Base-by-base conservation (phyloP, 176 grass and related monocot genomes). In the Otatea glauca region DNA sequence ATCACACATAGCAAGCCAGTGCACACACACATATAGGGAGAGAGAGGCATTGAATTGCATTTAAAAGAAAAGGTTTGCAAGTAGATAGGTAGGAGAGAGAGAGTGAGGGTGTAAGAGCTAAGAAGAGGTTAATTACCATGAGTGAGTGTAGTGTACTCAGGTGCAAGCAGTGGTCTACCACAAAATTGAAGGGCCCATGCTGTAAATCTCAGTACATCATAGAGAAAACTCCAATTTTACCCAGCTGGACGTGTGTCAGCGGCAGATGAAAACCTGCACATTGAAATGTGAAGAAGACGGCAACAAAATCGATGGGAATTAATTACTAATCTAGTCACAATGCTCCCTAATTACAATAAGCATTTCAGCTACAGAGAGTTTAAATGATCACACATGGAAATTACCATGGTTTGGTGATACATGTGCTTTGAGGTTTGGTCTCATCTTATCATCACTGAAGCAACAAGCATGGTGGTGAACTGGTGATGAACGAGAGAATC, bases 21-120 rank as follows among this genome's bases (percentile, higher is more conserved):
- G 39, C 68, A 47, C 1, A 25, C 3, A 9, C 14, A n/a, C 6
- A 11, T 0, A 17, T 0, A 17, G 1, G 7, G 48, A 11, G 24
- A 25, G 49, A 32, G 23, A 15, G 35, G 66, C 41, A 79, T 80
- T 80, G 44, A 80, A 80, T 86, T 16, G 14, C 67, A 80, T 80
- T 76, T 76, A 56, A 55, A 54, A 55, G 9, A 44, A 32, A 60
- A 32, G 32, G 79, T 55, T 42, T 20, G n/a, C 20, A 41, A 5
- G 81, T 32, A 72, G 66, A 34, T 29, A 61, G 39, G 8, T 7
- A 2, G 1, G 5, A 11, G 32, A 42, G 64, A 56, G 34, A 6
- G 29, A 9, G 34, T 5, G 75, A 17, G 2, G 15, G 15, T 0
- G 18, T 17, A 49, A 34, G 17, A 5, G 32, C 15, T 20, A 10